These are phyloP conservation scores for Zymoseptoria tritici DNA, from an alignment of 2,329 filamentous ascomycete genomes.

Conservation along the genomic window DNA sequence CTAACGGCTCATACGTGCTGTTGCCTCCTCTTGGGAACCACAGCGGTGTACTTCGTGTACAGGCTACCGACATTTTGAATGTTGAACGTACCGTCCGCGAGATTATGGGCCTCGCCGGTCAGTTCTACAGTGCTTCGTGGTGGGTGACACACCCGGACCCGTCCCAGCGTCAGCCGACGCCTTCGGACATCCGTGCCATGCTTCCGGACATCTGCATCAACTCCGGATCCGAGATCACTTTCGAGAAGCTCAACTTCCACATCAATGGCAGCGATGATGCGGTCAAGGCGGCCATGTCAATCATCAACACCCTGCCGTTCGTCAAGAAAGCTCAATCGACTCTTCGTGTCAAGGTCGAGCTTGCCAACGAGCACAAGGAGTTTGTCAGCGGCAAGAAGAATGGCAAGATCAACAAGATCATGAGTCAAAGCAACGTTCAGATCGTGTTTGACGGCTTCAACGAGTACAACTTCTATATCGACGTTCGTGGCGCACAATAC, in stretches of 20 bases:
- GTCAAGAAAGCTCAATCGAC: constrained; percentile 81
- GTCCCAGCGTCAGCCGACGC: constrained; percentile 52
- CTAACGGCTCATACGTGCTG: constrained; percentile 89
- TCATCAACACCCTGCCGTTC: constrained; percentile 86
- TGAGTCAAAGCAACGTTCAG: constrained; percentile 98
- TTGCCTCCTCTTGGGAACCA: constrained; percentile 83
- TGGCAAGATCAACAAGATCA: constrained; percentile 99
- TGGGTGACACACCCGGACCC: constrained; percentile 76
- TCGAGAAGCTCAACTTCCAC: constrained; percentile 88
- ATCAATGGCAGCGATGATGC: constrained; percentile 94
- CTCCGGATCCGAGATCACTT: constrained; percentile 88
- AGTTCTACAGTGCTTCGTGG: constrained; percentile 97
- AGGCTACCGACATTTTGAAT: constrained; percentile 86
- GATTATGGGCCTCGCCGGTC: constrained; percentile 89
- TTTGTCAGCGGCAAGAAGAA: constrained; percentile 99
- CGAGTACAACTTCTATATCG: constrained; percentile 99
- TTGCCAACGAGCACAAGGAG: constrained; percentile 98
- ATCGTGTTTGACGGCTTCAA: constrained; percentile 99
- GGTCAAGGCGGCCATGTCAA: constrained; percentile 88
- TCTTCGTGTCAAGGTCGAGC: constrained; percentile 95
- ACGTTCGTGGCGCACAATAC: constrained; percentile 86
- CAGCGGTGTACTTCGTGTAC: constrained; percentile 76
- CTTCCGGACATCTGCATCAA: constrained; percentile 93
- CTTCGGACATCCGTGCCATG: constrained; percentile 75
- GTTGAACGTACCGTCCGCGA: constrained; percentile 92